These are phyloP conservation scores for Saitoella complicata DNA, from an alignment of 805 yeast genomes.

Conservation along the genomic window DNA sequence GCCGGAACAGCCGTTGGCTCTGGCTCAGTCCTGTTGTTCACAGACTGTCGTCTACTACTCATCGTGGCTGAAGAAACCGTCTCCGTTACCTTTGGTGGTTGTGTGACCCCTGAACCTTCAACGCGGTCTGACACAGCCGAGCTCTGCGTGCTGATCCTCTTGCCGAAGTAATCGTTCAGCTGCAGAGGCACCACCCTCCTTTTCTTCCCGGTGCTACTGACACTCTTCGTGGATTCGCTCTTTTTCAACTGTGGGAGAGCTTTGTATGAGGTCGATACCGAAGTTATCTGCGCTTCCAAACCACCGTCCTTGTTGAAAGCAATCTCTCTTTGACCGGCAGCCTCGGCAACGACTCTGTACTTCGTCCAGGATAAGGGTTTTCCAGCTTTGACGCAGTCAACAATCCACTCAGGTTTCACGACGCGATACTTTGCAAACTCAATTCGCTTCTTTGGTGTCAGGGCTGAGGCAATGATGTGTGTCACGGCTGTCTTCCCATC, in stretches of 20 bases:
- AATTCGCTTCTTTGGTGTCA: slow-evolving; percentile 53
- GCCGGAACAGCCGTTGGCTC: not conserved
- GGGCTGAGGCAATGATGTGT: slow-evolving; percentile 57
- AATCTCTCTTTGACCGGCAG: slow-evolving; percentile 33
- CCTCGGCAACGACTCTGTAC: slow-evolving; percentile 36
- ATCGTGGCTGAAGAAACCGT: not conserved
- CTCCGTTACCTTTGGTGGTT: not conserved
- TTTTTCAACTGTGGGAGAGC: not conserved
- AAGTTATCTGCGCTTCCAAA: too few relatives aligned
- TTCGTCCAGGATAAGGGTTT: slow-evolving; percentile 52
- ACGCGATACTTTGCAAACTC: slow-evolving; percentile 58
- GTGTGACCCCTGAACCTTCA: not conserved
- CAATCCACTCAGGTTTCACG: slow-evolving; percentile 70
- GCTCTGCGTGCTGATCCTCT: not conserved
- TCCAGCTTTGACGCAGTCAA: slow-evolving; percentile 38
- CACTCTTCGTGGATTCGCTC: not conserved
- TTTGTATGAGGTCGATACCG: too few relatives aligned
- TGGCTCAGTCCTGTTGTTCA: not conserved
- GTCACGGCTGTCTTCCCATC: slow-evolving; percentile 60
- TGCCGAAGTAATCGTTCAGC: not conserved
- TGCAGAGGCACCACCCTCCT: not conserved
- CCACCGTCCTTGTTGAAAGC: not conserved
- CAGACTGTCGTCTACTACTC: not conserved
- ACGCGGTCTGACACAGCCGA: not conserved
- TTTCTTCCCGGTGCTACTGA: not conserved